Conservation (phyloP, 1,284 basidiomycete species). For the Trichosporon ovoides region DNA sequence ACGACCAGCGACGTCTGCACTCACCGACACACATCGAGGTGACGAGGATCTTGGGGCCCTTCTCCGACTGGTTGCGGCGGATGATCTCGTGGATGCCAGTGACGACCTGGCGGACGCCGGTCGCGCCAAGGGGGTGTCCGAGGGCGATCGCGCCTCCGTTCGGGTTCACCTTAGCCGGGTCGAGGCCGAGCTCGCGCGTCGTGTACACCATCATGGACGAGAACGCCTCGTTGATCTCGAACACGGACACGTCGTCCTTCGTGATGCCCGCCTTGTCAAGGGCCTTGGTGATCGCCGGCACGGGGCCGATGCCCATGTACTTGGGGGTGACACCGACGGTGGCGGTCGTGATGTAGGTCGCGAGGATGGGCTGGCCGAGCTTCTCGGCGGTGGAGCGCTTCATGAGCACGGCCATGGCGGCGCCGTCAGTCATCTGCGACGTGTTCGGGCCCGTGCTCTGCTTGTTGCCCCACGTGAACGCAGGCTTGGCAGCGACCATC, state of each 20-base stretch:
- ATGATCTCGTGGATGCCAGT: constrained; percentile 29
- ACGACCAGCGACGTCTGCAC: not conserved
- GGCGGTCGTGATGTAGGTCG: constrained; percentile 69
- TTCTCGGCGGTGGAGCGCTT: constrained; percentile 74
- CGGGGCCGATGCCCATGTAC: constrained; percentile 78
- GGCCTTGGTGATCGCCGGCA: constrained; percentile 56
- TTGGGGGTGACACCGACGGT: constrained; percentile 68
- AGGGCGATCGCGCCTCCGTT: constrained; percentile 59
- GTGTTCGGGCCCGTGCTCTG: constrained; percentile 74
- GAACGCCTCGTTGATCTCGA: constrained; percentile 80
- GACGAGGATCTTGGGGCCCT: constrained; percentile 21
- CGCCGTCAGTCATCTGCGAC: constrained; percentile 80
- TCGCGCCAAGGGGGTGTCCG: constrained; percentile 23
- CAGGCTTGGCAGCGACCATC: constrained; percentile 64
- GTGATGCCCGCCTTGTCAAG: constrained; percentile 64
- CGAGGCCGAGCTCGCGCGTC: constrained; percentile 63
- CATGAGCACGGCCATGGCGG: constrained; percentile 80
- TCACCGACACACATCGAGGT: constrained; percentile 31
- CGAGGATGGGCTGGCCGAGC: constrained; percentile 67
- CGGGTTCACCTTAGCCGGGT: constrained; percentile 73
- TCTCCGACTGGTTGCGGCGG: constrained; percentile 20
- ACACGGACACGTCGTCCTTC: constrained; percentile 74
- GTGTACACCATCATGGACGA: constrained; percentile 79
- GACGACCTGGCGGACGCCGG: constrained; percentile 31
- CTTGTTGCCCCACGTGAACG: constrained; percentile 78